Base-by-base conservation (phyloP, 1,139 yeast species). In the Pichia sp. region DNA sequence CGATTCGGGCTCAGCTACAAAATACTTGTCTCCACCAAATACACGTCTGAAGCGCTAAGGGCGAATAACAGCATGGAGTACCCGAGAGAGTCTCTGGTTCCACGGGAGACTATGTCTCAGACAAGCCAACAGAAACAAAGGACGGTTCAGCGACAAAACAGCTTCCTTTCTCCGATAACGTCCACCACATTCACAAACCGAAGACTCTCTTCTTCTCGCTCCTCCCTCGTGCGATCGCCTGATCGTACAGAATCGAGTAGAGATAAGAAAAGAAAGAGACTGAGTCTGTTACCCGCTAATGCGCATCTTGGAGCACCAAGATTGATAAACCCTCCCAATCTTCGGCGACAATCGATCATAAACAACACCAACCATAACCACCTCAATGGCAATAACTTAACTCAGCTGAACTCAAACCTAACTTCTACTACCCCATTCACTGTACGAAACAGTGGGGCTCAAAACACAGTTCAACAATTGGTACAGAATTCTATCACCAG, bases 301-400 rank as follows among this genome's bases (percentile, higher is more conserved):
- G 59, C 58, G 46, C 58, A 58, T 26, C 55, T 65, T 21, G 68
- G 68, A 3, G 66, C 66, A 3, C 67, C 68, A 21, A 46, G 66
- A 31, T 50, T 64, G 37, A 46, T 61, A 13, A 59, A 58, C 37
- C 64, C 56, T 2, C 50, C 59, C 45, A 55, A 55, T 25, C 48
- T 48, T 13, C 61, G 58, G 40, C 56, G 64, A 49, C 63, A 60
- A 37, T 60, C 63, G n/a, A 23, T 34, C 5, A 22, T 43, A 21
- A 39, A 42, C 19, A 21, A 18, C 9, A 41, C 16, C 19, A 25
- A 28, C 16, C 25, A 40, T 16, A 7, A 13, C 18, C 37, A 16
- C 37, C 37, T 34, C 53, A 55, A 48, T 47, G 52, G 22, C 45
- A 50, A 41, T 22, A 39, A 26, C 46, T 46, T 19, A 42, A 28